Evolutionary conservation across 257 asterid genomes (phyloP).

Genomic region (Solanum rostratum): DNA sequence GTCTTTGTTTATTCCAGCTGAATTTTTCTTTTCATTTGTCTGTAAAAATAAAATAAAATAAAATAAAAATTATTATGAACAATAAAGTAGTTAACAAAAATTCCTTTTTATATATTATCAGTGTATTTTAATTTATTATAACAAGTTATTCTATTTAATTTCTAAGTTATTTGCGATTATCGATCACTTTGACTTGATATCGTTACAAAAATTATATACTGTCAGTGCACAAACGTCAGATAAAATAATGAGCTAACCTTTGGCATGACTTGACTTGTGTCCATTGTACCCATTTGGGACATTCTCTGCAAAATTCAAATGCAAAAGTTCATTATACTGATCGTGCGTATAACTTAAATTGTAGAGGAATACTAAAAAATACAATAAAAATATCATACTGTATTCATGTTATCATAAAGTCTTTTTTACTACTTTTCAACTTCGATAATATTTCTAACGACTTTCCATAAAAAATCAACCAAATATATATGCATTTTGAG

Average conservation of each 20-base stretch:
- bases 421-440: no score
- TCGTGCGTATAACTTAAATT: not conserved
- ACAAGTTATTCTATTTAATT: not conserved
- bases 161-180: not conserved
- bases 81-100: not conserved
- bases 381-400: not conserved
- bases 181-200: not conserved
- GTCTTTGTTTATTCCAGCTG: not conserved
- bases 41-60: not conserved
- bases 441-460: no score
- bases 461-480: no score
- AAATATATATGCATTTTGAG: not conserved
- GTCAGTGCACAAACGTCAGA: not conserved
- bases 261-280: constrained; percentile 14
- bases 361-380: not conserved
- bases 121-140: not conserved
- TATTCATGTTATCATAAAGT: no score
- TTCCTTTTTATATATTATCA: not conserved
- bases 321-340: not conserved
- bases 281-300: constrained; percentile 31
- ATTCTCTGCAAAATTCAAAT: constrained; percentile 27
- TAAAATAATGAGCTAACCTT: not conserved
- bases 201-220: not conserved
- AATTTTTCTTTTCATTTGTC: not conserved
- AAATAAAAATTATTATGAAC: not conserved